Conservation (phyloP, 768 basidiomycete genomes). For the Boletus coccyginus region DNA sequence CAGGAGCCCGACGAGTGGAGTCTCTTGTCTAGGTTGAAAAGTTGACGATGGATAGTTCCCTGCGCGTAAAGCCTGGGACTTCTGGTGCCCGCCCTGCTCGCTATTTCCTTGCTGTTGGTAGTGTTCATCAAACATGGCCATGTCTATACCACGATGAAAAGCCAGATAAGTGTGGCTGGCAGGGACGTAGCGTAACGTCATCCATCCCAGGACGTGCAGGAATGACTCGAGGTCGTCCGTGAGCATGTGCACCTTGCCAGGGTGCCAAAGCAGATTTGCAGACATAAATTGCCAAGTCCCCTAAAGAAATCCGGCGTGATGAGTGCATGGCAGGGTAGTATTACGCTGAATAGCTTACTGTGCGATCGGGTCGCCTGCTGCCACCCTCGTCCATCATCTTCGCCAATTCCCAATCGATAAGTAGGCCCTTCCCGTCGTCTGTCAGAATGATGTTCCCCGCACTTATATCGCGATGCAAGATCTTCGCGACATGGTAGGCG, state of each 20-base stretch:
- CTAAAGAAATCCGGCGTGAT: neutral
- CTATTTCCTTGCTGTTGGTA: no score
- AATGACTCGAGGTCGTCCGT: conserved; percentile 35
- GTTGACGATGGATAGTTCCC: no score
- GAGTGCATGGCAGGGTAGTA: neutral
- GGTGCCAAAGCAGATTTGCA: conserved; percentile 10
- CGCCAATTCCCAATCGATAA: conserved; percentile 29
- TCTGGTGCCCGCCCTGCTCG: no score
- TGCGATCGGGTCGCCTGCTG: neutral
- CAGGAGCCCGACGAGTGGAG: no score
- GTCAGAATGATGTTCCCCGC: conserved; percentile 23
- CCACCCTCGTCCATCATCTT: neutral
- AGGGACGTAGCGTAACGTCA: neutral
- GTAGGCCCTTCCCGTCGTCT: conserved; percentile 9
- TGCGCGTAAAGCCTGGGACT: no score
- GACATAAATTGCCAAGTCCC: conserved; percentile 10
- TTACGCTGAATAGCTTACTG: neutral
- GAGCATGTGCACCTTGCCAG: neutral
- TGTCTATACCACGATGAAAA: neutral
- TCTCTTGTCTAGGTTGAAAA: no score
- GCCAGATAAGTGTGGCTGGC: neutral
- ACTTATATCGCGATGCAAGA: conserved; percentile 32
- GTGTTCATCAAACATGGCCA: neutral
- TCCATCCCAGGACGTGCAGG: conserved; percentile 12
- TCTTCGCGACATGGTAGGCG: conserved; percentile 10